Percentiles rank a stretch among this genome's conserved stretches.
Conservation (phyloP, 2,329 filamentous ascomycete species). For the Aspergillus fumigatiaffinis region DNA sequence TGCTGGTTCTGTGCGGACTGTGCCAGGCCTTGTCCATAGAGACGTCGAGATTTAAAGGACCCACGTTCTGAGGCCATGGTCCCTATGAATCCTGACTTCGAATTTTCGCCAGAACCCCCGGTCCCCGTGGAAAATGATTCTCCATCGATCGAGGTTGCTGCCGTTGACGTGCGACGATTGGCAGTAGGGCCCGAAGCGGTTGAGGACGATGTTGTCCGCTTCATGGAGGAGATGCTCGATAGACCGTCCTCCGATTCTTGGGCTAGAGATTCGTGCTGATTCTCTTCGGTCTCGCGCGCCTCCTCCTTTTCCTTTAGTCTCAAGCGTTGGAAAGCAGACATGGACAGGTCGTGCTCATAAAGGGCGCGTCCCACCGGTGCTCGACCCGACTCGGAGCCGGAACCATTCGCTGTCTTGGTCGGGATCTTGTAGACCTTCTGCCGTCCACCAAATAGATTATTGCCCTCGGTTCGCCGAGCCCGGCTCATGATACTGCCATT, state of each 20-base stretch:
- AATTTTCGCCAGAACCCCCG: slow-evolving; percentile 14
- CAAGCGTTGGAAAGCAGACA: slow-evolving; percentile 79
- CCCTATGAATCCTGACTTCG: slow-evolving; percentile 25
- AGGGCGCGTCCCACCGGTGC: slow-evolving; percentile 59
- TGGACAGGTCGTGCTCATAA: slow-evolving; percentile 81
- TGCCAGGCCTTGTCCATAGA: slow-evolving; percentile 80
- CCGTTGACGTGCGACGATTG: slow-evolving; percentile 72
- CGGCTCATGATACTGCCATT: slow-evolving; percentile 76
- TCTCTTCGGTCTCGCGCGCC: slow-evolving; percentile 40
- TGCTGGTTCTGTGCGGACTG: slow-evolving; percentile 80
- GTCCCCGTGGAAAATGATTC: slow-evolving; percentile 45
- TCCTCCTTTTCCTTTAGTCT: slow-evolving; percentile 52
- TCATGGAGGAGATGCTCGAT: slow-evolving; percentile 63
- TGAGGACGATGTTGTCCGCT: slow-evolving; percentile 79
- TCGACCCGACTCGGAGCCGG: slow-evolving; percentile 26
- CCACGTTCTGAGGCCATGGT: slow-evolving; percentile 55
- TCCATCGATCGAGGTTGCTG: slow-evolving; percentile 83
- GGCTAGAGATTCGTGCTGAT: slow-evolving; percentile 35
- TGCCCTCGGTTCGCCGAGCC: slow-evolving; percentile 78
- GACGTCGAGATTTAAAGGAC: slow-evolving; percentile 65
- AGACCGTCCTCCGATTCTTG: slow-evolving; percentile 45
- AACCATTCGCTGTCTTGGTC: slow-evolving; percentile 40
- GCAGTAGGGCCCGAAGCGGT: slow-evolving; percentile 70
- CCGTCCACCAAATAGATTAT: slow-evolving; percentile 87
- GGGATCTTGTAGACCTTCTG: slow-evolving; percentile 93